Base-by-base conservation (phyloP, 1,139 yeast species). In the Magnusiomyces suaveolens region DNA sequence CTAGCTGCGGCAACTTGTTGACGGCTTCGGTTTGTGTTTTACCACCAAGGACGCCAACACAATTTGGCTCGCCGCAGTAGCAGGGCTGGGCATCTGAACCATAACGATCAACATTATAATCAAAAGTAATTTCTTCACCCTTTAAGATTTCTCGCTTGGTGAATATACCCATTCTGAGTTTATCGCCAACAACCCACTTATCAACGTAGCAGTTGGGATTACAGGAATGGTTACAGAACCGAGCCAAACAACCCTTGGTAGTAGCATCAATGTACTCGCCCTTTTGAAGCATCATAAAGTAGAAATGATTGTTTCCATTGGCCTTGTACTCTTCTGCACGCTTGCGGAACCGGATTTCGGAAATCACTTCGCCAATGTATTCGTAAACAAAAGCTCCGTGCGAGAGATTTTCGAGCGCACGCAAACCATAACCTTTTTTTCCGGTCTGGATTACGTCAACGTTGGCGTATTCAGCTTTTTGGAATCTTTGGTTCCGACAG, bases 251-350 rank as follows among this genome's bases (percentile, higher is more conserved):
- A 2, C 97, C 98, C 69, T 80, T 85, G 52, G 78, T 75, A 1
- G 97, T 90, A 50, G 98, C 98, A 70, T 92, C 98, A 57, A 92
- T 87, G 66, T 88, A 92, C 64, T 92, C 92, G 59, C 89, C 90
- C 64, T 83, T 86, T 63, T 88, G 95, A 60, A 92, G 78, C 97
- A 89, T 89, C 98, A 92, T 92, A 69, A 92, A 92, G 69, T 92
- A 92, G 64, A 92, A 92, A 70, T 92, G 98, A 68, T 80, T 82
- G 61, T 84, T 77, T n/a, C 84, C 81, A 60, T 78, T 77, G 39
- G 74, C 69, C 64, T 86, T 94, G 68, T 92, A 92, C 50, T 78
- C 79, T 53, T 79, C 73, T 83, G 85, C 86, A 59, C 97, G 77
- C 53, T 75, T 75, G 55, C 88, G 75, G 68, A 90, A 92, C 36